These are phyloP conservation scores for Trichoderma orchidacearum DNA, from an alignment of 495 filamentous ascomycete genomes.

Conservation along the genomic window DNA sequence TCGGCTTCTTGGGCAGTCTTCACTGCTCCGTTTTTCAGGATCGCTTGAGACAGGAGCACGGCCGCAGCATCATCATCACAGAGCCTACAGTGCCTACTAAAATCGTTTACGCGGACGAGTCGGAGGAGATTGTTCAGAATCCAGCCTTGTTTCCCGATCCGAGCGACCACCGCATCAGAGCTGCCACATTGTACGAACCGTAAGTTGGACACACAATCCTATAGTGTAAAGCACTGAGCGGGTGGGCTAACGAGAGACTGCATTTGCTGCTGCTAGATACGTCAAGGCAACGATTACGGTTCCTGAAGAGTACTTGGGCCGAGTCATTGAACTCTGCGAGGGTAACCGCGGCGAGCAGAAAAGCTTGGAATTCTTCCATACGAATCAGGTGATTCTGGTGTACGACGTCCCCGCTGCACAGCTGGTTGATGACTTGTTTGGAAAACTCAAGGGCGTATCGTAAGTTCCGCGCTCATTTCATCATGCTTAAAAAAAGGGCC, in stretches of 20 bases:
- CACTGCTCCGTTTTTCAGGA: constrained; percentile 98
- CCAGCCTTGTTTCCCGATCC: constrained; percentile 75
- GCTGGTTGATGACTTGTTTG: constrained; percentile 93
- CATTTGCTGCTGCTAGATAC: constrained; percentile 19
- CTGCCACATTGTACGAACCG: constrained; percentile 62
- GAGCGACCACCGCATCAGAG: constrained; percentile 39
- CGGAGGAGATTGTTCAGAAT: constrained; percentile 62
- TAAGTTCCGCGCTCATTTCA: constrained; percentile 10
- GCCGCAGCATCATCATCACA: constrained; percentile 91
- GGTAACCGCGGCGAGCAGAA: constrained; percentile 74
- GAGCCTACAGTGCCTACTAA: constrained; percentile 90
- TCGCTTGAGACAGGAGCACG: constrained; percentile 87
- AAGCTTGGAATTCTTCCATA: constrained; percentile 77
- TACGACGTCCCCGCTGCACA: constrained; percentile 80
- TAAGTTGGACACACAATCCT: background rate
- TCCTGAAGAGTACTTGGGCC: constrained; percentile 86
- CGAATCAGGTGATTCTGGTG: constrained; percentile 90
- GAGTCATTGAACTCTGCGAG: constrained; percentile 92
- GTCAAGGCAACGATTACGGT: constrained; percentile 79
- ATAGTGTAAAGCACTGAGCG: background rate
- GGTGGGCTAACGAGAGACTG: background rate
- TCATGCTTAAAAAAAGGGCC: background rate
- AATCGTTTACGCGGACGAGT: constrained; percentile 61
- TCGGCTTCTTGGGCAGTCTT: constrained; percentile 90
- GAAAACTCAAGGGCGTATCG: constrained; percentile 83